A percentile compares a stretch with the other conserved stretches of the same genome.
phyloP scores from a whole-genome alignment of 345 rosid genomes.

The Pistacia integerrima region DNA sequence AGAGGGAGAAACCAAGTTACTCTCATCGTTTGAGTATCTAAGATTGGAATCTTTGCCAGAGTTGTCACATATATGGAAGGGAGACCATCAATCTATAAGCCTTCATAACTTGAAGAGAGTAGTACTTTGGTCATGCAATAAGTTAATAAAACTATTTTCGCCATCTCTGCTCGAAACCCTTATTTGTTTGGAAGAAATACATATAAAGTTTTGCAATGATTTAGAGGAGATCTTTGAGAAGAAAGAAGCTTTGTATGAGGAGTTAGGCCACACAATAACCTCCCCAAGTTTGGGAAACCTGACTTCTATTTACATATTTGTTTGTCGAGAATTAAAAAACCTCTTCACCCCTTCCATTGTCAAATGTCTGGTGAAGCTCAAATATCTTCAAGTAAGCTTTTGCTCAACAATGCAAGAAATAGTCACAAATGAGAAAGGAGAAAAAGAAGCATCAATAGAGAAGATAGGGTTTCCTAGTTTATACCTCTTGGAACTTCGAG shows the following conservation, averaged over 20 bases:
- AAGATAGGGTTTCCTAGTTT: not conserved
- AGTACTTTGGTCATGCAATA: too few relatives aligned
- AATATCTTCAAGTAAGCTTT: rapidly evolving
- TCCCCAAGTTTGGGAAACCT: not conserved
- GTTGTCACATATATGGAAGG: not conserved
- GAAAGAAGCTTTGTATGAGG: not conserved
- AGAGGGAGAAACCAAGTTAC: not conserved
- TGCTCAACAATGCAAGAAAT: not conserved
- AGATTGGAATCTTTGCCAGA: not conserved
- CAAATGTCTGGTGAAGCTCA: not conserved
- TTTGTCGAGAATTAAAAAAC: not conserved
- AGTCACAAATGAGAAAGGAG: not conserved
- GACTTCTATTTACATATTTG: not conserved
- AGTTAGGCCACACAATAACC: not conserved
- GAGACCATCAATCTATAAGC: not conserved
- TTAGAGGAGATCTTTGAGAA: not conserved
- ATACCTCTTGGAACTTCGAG: not conserved
- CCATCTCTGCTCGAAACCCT: too few relatives aligned
- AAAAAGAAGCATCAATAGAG: not conserved
- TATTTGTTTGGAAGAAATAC: too few relatives aligned
- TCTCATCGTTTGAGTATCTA: not conserved
- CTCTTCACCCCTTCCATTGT: not conserved
- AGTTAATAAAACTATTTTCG: too few relatives aligned
- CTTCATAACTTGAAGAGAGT: too few relatives aligned
- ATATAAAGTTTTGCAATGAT: too few relatives aligned